Base-by-base conservation (phyloP, 1,284 basidiomycete species). In the Lentinula novae-zelandiae region DNA sequence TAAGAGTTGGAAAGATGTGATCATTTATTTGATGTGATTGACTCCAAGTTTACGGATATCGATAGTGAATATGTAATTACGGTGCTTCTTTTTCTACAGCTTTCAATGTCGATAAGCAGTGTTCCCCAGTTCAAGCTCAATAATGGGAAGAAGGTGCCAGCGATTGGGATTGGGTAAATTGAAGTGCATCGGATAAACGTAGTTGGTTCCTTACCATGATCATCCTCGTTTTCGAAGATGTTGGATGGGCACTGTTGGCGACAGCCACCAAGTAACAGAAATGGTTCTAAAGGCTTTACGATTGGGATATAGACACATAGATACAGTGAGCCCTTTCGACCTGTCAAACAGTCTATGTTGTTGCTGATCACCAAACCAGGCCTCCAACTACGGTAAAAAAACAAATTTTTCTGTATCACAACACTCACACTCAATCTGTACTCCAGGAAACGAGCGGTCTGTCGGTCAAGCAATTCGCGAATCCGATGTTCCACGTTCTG, bases 291-390 rank as follows among this genome's bases (percentile, higher is more conserved):
- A 40, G 6, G 69, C 69, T 5, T 50, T 70, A 50, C 39, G 62
- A 20, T 39, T 69, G 15, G 70, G 70, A 8, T 71, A 70, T 58
- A 64, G 68, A 12, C 68, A 68, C 44, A 63, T 71, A 5, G 70
- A 70, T 53, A 70, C 70, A 49, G 69, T 64, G 59, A 60, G 65
- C 50, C 9, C 12, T 38, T n/a, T 20, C 13, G 12, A 39, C 10
- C 17, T 62, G 31, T 34, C n/a, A 27, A 46, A 15, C n/a, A 39
- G 2, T 46, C 20, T 22, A 22, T 22, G 22, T 3, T 22, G 40
- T 51, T 31, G 31, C 57, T 50, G 33, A 60, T 46, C 2, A 17
- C 39, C 36, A 3, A 31, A 48, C 15, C 40, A 64, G 63, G 63
- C 63, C n/a, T 62, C 53, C 0, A 62, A 62, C 33, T 64, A 64